Percentiles rank a stretch among this genome's conserved stretches.
Evolutionary conservation across 2,329 filamentous ascomycete species (phyloP).

Genomic region (Arachnomyces sp.): DNA sequence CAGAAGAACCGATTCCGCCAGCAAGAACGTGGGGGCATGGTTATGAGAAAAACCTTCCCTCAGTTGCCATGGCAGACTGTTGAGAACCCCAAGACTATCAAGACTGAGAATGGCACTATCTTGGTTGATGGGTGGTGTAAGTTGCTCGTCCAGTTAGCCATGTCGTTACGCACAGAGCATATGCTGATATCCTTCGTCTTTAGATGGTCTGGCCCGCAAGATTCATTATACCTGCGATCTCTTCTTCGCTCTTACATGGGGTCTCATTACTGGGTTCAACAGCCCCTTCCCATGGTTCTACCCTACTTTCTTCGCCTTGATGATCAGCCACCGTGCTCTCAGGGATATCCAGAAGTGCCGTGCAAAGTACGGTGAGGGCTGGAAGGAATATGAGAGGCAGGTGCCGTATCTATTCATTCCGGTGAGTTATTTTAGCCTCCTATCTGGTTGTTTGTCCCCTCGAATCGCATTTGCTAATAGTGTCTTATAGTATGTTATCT

Average conservation of each 20-base stretch:
- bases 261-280: conserved; percentile 68
- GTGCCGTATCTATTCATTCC: conserved; percentile 84
- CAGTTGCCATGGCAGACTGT: conserved; percentile 83
- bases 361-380: conserved; percentile 71
- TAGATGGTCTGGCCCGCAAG: conserved; percentile 65
- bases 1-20: conserved; percentile 91
- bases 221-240: conserved; percentile 74
- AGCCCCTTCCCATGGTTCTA: conserved; percentile 89
- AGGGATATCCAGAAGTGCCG: conserved; percentile 69
- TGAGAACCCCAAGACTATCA: conserved; percentile 70
- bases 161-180: not conserved
- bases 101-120: conserved; percentile 62
- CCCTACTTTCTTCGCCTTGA: conserved; percentile 66
- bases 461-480: no score
- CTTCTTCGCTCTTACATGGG: conserved; percentile 71
- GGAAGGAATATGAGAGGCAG: conserved; percentile 69
- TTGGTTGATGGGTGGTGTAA: conserved; percentile 77
- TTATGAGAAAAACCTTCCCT: conserved; percentile 72
- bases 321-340: conserved; percentile 70
- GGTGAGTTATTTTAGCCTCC: conserved; percentile 30
- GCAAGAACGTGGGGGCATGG: conserved; percentile 57
- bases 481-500: conserved; percentile 10
- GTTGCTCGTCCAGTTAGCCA: conserved; percentile 18
- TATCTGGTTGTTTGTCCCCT: not conserved
- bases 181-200: conserved; percentile 14